A percentile compares a stretch with the other conserved stretches of the same genome.
Conservation (phyloP, 768 basidiomycete species). For the Pulveroboletus ravenelii region DNA sequence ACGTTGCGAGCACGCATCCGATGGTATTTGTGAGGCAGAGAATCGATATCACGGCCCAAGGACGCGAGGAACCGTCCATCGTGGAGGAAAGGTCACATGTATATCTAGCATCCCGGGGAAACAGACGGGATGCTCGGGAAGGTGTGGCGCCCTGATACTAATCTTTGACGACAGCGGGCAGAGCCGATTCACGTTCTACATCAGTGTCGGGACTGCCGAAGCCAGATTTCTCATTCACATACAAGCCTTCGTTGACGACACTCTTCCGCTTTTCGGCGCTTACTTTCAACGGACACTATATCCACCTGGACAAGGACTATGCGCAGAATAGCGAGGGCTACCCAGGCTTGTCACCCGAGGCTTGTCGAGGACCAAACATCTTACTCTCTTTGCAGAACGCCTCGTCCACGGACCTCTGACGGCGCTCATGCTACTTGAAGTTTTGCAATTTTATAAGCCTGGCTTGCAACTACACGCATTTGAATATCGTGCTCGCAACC, state of each 20-base stretch:
- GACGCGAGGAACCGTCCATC: conserved; percentile 42
- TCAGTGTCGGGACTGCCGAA: conserved; percentile 50
- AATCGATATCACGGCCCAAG: conserved; percentile 47
- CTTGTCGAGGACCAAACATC: neutral
- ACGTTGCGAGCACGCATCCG: conserved; percentile 43
- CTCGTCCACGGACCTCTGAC: conserved; percentile 85
- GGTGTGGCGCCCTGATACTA: conserved; percentile 31
- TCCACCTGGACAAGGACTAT: conserved; percentile 78
- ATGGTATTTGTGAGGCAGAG: conserved; percentile 74
- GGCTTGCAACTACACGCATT: conserved; percentile 45
- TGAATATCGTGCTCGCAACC: conserved; percentile 68
- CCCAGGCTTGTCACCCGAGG: conserved; percentile 40
- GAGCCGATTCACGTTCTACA: neutral
- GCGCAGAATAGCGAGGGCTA: conserved; percentile 66
- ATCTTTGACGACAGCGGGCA: neutral
- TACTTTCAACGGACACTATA: conserved; percentile 81
- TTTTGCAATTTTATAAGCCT: conserved; percentile 47
- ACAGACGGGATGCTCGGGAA: conserved; percentile 34
- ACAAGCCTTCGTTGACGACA: conserved; percentile 62
- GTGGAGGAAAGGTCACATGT: conserved; percentile 68
- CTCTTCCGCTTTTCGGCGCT: conserved; percentile 85
- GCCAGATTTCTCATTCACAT: conserved; percentile 59
- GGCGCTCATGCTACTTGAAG: conserved; percentile 73
- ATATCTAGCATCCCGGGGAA: conserved; percentile 41
- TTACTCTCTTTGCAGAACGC: conserved; percentile 45